Evolutionary conservation across 2,329 filamentous ascomycete genomes (phyloP).

Genomic region (Aspergillus ustus): DNA sequence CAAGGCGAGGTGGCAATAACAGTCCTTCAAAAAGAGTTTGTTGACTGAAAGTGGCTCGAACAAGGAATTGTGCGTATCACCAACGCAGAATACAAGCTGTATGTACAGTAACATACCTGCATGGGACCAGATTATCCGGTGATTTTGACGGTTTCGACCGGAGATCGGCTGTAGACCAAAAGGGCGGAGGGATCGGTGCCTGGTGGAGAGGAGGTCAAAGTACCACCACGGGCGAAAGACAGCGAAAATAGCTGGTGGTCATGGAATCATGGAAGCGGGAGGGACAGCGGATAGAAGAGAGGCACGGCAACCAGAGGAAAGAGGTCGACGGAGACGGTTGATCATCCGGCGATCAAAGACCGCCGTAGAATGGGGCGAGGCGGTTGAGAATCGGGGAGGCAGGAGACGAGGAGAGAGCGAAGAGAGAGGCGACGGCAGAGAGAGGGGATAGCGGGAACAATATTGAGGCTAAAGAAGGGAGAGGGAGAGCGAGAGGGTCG

Average conservation of each 20-base stretch:
- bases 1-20: neutral
- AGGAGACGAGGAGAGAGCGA: constrained; percentile 6
- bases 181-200: constrained; percentile 29
- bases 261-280: constrained; percentile 48
- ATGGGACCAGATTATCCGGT: constrained; percentile 40
- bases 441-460: constrained; percentile 8
- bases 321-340: constrained; percentile 24
- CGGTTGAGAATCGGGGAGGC: neutral
- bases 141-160: constrained; percentile 28
- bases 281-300: constrained; percentile 28
- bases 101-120: constrained; percentile 39
- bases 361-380: constrained; percentile 2
- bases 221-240: constrained; percentile 42
- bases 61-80: neutral
- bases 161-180: constrained; percentile 33
- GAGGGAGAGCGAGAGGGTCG: constrained; percentile 1
- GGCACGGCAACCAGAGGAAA: constrained; percentile 28
- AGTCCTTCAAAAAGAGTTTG: neutral
- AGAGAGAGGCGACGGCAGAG: constrained; percentile 8
- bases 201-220: constrained; percentile 39
- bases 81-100: constrained; percentile 8
- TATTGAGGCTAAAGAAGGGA: constrained; percentile 6
- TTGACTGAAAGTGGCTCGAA: neutral
- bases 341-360: constrained; percentile 29
- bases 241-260: constrained; percentile 34